These are phyloP conservation scores for Tetracentron sinense DNA, from an alignment of 164 flowering plant genomes.

Conservation along the genomic window DNA sequence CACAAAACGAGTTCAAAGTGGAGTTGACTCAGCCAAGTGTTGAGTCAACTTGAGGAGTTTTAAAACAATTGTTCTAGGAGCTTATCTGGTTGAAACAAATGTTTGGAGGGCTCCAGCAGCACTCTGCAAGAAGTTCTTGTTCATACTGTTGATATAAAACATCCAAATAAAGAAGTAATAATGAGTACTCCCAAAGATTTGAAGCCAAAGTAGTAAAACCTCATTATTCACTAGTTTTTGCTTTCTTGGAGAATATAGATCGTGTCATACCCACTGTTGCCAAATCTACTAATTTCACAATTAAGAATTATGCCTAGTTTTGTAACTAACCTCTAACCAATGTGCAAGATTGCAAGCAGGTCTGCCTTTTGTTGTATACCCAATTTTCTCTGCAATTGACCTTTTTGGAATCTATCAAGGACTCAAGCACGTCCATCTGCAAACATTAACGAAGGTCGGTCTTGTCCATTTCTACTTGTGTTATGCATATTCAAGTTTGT, in stretches of 20 bases:
- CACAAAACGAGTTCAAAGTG: no score
- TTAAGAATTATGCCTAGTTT: constrained; percentile 2
- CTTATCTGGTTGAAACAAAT: no score
- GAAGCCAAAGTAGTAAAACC: no score
- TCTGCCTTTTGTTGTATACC: constrained; percentile 77
- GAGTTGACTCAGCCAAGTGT: no score
- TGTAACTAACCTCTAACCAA: constrained; percentile 5
- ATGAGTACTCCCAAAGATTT: not conserved
- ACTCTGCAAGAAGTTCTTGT: not conserved
- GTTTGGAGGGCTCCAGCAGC: no score
- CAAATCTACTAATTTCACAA: not conserved
- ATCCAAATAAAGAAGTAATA: not conserved
- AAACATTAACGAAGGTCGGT: constrained; percentile 83
- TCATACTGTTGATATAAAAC: no score
- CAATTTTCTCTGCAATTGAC: constrained; percentile 75
- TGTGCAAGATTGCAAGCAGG: constrained; percentile 57
- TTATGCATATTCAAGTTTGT: not conserved
- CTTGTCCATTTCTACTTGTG: not conserved
- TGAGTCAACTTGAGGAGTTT: no score
- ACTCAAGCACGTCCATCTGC: constrained; percentile 85
- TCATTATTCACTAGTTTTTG: no score
- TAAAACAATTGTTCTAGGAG: no score
- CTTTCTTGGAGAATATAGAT: not conserved
- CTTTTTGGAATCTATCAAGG: constrained; percentile 80
- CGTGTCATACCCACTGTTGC: not conserved